These are phyloP conservation scores for Hygrophila difformis DNA, from an alignment of 257 asterid genomes.

Conservation along the genomic window DNA sequence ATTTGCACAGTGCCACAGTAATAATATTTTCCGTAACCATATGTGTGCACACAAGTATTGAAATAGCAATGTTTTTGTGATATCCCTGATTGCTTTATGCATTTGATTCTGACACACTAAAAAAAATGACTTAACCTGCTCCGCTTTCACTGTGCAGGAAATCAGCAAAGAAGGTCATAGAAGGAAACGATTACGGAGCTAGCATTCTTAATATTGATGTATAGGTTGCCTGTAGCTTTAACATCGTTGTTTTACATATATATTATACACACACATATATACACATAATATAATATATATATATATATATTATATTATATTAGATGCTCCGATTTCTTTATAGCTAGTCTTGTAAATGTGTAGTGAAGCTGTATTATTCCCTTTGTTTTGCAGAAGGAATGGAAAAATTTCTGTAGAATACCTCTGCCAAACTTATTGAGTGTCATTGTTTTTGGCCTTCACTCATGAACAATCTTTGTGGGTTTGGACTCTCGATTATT, in stretches of 20 bases:
- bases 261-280: conserved; percentile 30
- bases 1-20: too few relatives aligned
- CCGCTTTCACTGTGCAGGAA: conserved; percentile 43
- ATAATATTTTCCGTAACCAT: too few relatives aligned
- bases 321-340: conserved; percentile 15
- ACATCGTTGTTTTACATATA: conserved; percentile 20
- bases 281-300: too few relatives aligned
- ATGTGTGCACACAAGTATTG: too few relatives aligned
- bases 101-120: too few relatives aligned
- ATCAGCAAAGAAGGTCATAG: conserved; percentile 47
- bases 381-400: conserved; percentile 5
- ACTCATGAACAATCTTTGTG: too few relatives aligned
- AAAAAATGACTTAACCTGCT: neutral
- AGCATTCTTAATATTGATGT: conserved; percentile 25
- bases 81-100: too few relatives aligned
- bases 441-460: conserved; percentile 11
- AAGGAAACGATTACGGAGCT: conserved; percentile 57
- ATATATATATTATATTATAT: too few relatives aligned
- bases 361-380: conserved; percentile 31
- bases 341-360: conserved; percentile 44
- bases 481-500: too few relatives aligned
- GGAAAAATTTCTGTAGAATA: too few relatives aligned
- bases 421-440: conserved; percentile 10
- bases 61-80: too few relatives aligned
- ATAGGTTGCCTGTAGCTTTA: conserved; percentile 44